phyloP scores from a whole-genome alignment of 768 basidiomycete genomes.

The Amanita phalloides region DNA sequence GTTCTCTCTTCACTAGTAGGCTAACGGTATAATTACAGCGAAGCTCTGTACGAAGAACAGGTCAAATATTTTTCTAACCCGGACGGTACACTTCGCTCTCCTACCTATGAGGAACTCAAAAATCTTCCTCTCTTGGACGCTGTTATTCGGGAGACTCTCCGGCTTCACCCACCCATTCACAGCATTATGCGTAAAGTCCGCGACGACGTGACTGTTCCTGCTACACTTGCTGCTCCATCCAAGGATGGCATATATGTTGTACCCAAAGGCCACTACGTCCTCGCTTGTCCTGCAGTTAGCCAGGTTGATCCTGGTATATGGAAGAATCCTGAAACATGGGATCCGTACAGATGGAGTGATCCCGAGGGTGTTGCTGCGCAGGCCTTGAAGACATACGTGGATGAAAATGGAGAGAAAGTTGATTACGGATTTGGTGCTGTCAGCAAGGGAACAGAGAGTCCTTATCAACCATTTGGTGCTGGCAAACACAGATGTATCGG shows the following conservation, averaged over 20 bases:
- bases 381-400: constrained; percentile 66
- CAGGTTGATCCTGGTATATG: constrained; percentile 83
- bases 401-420: constrained; percentile 76
- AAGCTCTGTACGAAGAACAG: constrained; percentile 85
- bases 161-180: constrained; percentile 93
- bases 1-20: not conserved
- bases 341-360: constrained; percentile 81
- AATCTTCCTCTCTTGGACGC: constrained; percentile 77
- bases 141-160: constrained; percentile 88
- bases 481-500: constrained; percentile 94
- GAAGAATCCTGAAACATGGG: constrained; percentile 63
- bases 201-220: constrained; percentile 72
- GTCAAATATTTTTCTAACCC: constrained; percentile 68
- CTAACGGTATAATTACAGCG: constrained; percentile 28
- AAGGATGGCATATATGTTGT: constrained; percentile 72
- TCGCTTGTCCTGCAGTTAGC: constrained; percentile 81
- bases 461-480: constrained; percentile 97
- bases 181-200: constrained; percentile 91
- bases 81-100: constrained; percentile 68
- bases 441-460: constrained; percentile 91
- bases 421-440: constrained; percentile 96
- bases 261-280: constrained; percentile 82
- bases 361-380: constrained; percentile 71
- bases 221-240: constrained; percentile 68
- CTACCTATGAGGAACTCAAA: constrained; percentile 83